A percentile compares a stretch with the other conserved stretches of the same genome.
phyloP scores from a whole-genome alignment of 2,329 filamentous ascomycete genomes.

The Stagonosporopsis rhizophila region DNA sequence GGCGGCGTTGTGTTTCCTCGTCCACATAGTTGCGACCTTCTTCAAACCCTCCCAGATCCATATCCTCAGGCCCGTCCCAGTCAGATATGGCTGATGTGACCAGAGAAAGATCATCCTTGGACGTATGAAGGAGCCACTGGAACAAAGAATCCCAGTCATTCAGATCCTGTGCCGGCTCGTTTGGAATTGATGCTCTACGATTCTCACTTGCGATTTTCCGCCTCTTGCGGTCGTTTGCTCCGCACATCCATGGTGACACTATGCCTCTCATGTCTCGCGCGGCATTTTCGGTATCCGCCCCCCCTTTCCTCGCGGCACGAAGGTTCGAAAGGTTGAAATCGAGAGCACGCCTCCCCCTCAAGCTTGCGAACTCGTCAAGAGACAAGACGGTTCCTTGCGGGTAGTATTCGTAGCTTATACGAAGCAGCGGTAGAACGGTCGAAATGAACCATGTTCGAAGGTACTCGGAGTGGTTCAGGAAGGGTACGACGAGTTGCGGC shows the following conservation, averaged over 20 bases:
- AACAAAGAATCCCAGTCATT: slow-evolving; percentile 73
- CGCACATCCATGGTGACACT: slow-evolving; percentile 77
- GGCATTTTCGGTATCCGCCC: slow-evolving; percentile 46
- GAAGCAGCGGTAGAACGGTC: slow-evolving; percentile 70
- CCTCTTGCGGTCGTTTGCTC: slow-evolving; percentile 65
- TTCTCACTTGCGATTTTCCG: slow-evolving; percentile 51
- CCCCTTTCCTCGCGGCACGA: slow-evolving; percentile 17
- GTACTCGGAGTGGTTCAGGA: slow-evolving; percentile 66
- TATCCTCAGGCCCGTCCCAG: slow-evolving; percentile 76
- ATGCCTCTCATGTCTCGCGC: slow-evolving; percentile 72
- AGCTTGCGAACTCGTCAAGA: slow-evolving; percentile 68
- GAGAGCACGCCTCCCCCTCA: slow-evolving; percentile 67
- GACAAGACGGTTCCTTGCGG: slow-evolving; percentile 60
- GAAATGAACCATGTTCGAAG: slow-evolving; percentile 74
- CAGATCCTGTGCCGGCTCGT: slow-evolving; percentile 31
- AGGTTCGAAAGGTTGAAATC: slow-evolving; percentile 61
- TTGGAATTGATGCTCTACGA: slow-evolving; percentile 46
- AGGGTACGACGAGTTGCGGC: slow-evolving; percentile 71
- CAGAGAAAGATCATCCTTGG: slow-evolving; percentile 66
- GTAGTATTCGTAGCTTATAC: slow-evolving; percentile 75
- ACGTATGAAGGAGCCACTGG: slow-evolving; percentile 69
- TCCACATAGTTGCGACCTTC: slow-evolving; percentile 62
- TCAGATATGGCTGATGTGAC: slow-evolving; percentile 69
- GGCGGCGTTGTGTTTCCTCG: slow-evolving; percentile 65
- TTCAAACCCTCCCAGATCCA: slow-evolving; percentile 69